A percentile compares a stretch with the other conserved stretches of the same genome.
Evolutionary conservation across 2,329 filamentous ascomycete species (phyloP).

Genomic region (Colletotrichum zoysiae): DNA sequence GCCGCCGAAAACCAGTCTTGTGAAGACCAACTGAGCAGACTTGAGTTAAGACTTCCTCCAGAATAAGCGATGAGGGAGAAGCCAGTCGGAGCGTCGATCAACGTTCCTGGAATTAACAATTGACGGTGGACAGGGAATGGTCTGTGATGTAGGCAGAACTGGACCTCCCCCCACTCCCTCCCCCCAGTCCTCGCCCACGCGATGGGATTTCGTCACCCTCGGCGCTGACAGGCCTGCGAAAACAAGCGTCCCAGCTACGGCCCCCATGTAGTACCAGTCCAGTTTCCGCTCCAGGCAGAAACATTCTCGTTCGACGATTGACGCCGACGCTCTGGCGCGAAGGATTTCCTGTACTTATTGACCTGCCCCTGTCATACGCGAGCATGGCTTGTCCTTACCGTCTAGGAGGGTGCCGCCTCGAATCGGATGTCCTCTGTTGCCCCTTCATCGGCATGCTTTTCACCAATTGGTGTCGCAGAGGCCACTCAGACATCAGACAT

Average conservation of each 20-base stretch:
- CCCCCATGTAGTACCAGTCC: background rate
- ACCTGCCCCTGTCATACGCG: background rate
- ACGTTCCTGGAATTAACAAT: no score
- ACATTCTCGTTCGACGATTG: conserved; percentile 22
- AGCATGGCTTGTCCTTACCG: background rate
- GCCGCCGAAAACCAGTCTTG: no score
- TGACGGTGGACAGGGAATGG: no score
- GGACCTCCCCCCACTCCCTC: no score
- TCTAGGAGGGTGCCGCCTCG: background rate
- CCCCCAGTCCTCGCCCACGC: no score
- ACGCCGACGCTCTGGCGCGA: background rate
- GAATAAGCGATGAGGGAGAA: background rate
- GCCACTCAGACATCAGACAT: background rate
- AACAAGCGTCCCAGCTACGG: no score
- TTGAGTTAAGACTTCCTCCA: background rate
- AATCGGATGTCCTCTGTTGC: background rate
- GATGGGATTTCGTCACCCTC: background rate
- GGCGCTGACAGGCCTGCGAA: conserved; percentile 16
- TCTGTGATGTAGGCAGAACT: no score
- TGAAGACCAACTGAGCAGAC: background rate
- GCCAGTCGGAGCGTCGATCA: background rate
- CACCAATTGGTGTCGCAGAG: background rate
- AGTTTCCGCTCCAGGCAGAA: conserved; percentile 27
- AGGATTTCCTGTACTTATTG: background rate
- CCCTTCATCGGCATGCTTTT: background rate